Percentiles rank a stretch among this genome's conserved stretches.
Evolutionary conservation across 345 rosid species (phyloP).

Genomic region (Nephelium lappaceum): DNA sequence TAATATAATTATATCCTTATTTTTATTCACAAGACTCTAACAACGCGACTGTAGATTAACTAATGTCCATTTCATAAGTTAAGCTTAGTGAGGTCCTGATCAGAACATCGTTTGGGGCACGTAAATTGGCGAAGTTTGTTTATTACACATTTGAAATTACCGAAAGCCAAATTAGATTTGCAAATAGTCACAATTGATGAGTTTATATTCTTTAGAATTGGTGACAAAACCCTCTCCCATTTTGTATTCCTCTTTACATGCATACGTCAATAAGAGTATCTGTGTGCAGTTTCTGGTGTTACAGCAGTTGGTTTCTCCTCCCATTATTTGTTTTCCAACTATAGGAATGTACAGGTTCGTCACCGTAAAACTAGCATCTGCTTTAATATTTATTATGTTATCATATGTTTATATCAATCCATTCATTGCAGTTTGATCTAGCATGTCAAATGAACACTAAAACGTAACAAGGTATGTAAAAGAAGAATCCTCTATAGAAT

Average conservation of each 20-base stretch:
- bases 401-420: not conserved
- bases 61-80: too few species aligned
- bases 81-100: conserved; percentile 9
- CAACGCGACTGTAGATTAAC: too few species aligned
- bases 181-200: conserved; percentile 42
- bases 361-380: not conserved
- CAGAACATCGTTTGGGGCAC: conserved; percentile 19
- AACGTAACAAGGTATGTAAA: too few species aligned
- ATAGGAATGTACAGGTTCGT: not conserved
- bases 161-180: conserved; percentile 11
- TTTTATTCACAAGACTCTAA: too few species aligned
- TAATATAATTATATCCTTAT: not conserved
- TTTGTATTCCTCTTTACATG: not conserved
- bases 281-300: conserved; percentile 11
- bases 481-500: too few species aligned
- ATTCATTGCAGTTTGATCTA: too few species aligned
- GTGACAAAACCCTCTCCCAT: conserved; percentile 25
- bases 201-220: conserved; percentile 32
- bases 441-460: too few species aligned
- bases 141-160: not conserved
- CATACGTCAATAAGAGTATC: conserved; percentile 16
- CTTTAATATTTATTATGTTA: too few species aligned
- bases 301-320: not conserved
- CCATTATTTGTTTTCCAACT: not conserved
- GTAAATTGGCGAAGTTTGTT: conserved; percentile 7